Conservation (phyloP, 495 filamentous ascomycete species). For the Talaromyces borbonicus region DNA sequence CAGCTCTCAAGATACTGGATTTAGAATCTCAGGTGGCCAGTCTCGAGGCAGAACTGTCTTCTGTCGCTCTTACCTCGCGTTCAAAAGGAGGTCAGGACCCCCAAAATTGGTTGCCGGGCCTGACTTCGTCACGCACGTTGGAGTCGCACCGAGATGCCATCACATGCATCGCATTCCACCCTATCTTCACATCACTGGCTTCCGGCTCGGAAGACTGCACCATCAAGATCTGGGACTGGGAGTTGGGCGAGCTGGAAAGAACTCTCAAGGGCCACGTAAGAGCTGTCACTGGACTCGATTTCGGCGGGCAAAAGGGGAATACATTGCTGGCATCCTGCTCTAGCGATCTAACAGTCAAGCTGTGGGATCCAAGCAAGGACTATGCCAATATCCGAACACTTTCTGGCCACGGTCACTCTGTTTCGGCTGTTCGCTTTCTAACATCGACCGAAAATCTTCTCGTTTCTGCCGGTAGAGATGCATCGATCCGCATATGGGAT, state of each 20-base stretch:
- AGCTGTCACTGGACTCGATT: conserved; percentile 80
- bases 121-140: conserved; percentile 68
- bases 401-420: conserved; percentile 84
- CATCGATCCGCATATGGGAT: conserved; percentile 81
- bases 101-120: conserved; percentile 72
- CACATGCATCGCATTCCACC: conserved; percentile 89
- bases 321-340: conserved; percentile 88
- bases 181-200: conserved; percentile 84
- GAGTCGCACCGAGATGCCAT: conserved; percentile 74
- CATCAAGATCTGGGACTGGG: conserved; percentile 98
- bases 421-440: conserved; percentile 81
- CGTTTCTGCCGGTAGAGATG: conserved; percentile 75
- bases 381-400: conserved; percentile 94
- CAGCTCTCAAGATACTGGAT: conserved; percentile 70
- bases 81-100: conserved; percentile 74
- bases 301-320: conserved; percentile 78
- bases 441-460: conserved; percentile 68
- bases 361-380: conserved; percentile 90
- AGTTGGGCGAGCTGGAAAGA: conserved; percentile 80
- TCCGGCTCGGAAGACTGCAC: conserved; percentile 90
- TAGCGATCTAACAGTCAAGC: conserved; percentile 83
- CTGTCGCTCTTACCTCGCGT: conserved; percentile 70
- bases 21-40: conserved; percentile 61
- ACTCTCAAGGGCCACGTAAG: conserved; percentile 92
- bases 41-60: conserved; percentile 76